Conservation (phyloP, 805 yeast genomes). For the Candida corydali region DNA sequence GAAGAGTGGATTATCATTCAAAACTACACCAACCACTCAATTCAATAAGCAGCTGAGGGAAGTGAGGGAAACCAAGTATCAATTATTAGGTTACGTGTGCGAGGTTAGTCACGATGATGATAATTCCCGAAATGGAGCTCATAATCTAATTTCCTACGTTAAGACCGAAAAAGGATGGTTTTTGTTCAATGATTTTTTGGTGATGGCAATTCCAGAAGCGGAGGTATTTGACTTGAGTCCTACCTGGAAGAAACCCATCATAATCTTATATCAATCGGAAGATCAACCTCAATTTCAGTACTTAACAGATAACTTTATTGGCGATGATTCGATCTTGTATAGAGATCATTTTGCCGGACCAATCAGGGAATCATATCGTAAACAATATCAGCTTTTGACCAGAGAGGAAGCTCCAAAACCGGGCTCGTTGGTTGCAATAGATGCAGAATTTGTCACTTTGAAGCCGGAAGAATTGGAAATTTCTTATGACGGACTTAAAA, state of each 20-base stretch:
- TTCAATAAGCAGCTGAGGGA: constrained; percentile 17
- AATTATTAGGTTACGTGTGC: constrained; percentile 66
- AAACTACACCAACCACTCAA: constrained; percentile 13
- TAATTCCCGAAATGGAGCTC: constrained; percentile 32
- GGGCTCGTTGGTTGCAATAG: constrained; percentile 84
- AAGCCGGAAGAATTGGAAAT: constrained; percentile 78
- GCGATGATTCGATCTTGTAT: constrained; percentile 54
- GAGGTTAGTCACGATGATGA: constrained; percentile 50
- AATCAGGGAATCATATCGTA: constrained; percentile 50
- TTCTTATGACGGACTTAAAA: constrained; percentile 64
- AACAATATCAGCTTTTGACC: constrained; percentile 68
- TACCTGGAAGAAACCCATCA: constrained; percentile 83
- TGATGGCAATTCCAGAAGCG: constrained; percentile 63
- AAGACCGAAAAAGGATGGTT: constrained; percentile 62
- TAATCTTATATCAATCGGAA: constrained; percentile 53
- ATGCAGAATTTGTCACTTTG: constrained; percentile 90
- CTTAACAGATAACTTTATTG: constrained; percentile 13
- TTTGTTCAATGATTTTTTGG: constrained; percentile 88
- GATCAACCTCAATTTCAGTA: constrained; percentile 21
- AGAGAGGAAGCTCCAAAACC: constrained; percentile 65
- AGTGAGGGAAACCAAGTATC: constrained; percentile 41
- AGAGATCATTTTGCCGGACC: constrained; percentile 72
- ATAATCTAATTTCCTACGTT: constrained; percentile 59
- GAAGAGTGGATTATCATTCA: constrained; percentile 34
- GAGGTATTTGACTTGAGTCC: constrained; percentile 73